Evolutionary conservation across 1,139 yeast species (phyloP), one percentile per base, ranked within the genome.

Genomic region (Wickerhamiella infanticola): DNA sequence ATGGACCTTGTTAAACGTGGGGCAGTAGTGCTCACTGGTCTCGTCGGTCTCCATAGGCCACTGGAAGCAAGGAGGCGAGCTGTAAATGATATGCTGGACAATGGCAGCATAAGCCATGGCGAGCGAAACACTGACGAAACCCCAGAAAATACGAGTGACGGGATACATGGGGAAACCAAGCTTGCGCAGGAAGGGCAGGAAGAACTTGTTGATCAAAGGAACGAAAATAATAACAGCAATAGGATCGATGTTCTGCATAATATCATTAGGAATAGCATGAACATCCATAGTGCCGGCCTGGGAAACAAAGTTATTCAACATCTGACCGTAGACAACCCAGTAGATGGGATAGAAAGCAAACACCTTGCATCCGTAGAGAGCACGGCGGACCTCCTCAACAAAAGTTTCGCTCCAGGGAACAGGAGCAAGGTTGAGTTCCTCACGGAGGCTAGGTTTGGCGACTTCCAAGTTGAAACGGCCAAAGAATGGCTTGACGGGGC

Each of bases 61-160:
- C 50, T 77, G 74, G 55, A 77, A 84, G 72, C 94, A 84, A 49
- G 93, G 90, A 24, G 85, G 85, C 5, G 82, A 69, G 43, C 65
- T 60, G 66, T 85, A 85, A 52, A 86, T 78, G 58, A 68, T 69
- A 59, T 77, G 75, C 66, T 86, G 95, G 53, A 83, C 71, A 40
- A 82, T 78, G 13, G 94, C 90, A 47, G 94, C 93, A 59, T 81
- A 77, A 35, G 77, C 73, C 79, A 82, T 81, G 38, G 94, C 73
- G 39, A 72, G 57, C 5, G 86, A 63, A 46, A 80, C 86, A 48
- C 82, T 69, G 63, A 79, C 63, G 67, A 85, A 85, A 9, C 96
- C 95, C 53, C 70, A 68, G 58, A 73, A 70, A 54, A 86, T 85
- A 62, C 83, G 77, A 50, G 85, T 72, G 55, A 83, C 76, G 39